Base-by-base conservation (phyloP, 2,329 filamentous ascomycete genomes). In the Botrytis sinoallii region DNA sequence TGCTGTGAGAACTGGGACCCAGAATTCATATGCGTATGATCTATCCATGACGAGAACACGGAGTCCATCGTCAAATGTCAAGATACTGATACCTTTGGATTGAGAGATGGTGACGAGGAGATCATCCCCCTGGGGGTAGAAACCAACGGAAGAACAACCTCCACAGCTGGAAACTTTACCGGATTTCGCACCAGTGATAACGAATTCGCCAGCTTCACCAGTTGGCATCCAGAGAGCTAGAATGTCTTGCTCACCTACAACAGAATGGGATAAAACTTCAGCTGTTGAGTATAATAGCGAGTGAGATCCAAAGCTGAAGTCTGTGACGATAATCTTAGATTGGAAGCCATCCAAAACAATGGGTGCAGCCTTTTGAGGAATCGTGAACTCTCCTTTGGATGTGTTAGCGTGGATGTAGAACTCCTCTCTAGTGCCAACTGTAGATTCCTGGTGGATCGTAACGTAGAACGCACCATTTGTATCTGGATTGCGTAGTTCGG, bases 271-370 rank as follows among this genome's bases (percentile, higher is more conserved):
- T 18, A 89, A 78, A 0, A 89, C 83, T 74, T 89, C 87, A 0
- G 86, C 85, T 1, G 87, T 88, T 0, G 86, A 88, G 78, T 89
- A 89, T 0, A 89, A 78, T 0, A 89, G 79, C 0, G 80, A 85
- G 74, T 87, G 82, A 12, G 81, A 79, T 1, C 88, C 89, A 57
- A 90, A 85, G 1, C 76, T 79, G 73, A 90, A 91, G 76, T 91
- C 89, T 0, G 88, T 88, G 0, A 88, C 86, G 5, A 90, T 79
- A 25, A 91, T 87, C 83, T 91, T 90, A 12, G 88, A 86, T 72
- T 90, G 87, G 55, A 89, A 87, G 1, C 89, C 89, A 72, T 90
- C 86, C 59, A 91, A 83, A 9, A 85, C 82, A 63, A 90, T 85
- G 0, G 80, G 78, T 0, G 83, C 83, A 2, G 82, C 84, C 64